These are phyloP conservation scores for Pseudocercospora fuligena DNA, from an alignment of 2,329 filamentous ascomycete species.

Conservation along the genomic window DNA sequence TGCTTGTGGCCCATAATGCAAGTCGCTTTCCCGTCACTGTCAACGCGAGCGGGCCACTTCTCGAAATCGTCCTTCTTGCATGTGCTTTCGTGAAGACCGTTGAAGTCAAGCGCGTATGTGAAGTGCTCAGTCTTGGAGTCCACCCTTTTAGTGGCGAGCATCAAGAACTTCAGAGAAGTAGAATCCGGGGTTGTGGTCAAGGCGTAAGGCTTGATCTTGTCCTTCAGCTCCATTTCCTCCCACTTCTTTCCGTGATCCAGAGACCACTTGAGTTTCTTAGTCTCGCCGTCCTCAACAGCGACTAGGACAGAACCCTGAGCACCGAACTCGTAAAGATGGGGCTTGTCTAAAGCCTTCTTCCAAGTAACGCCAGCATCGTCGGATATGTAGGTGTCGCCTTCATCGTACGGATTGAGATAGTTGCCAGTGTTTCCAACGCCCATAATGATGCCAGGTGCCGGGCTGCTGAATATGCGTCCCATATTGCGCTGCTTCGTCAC, in stretches of 20 bases:
- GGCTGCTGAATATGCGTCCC: slow-evolving; percentile 89
- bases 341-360: slow-evolving; percentile 73
- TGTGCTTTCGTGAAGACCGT: slow-evolving; percentile 75
- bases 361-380: slow-evolving; percentile 89
- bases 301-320: slow-evolving; percentile 89
- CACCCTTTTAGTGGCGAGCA: slow-evolving; percentile 66
- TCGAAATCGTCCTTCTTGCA: slow-evolving; percentile 82
- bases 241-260: slow-evolving; percentile 88
- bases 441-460: slow-evolving; percentile 91
- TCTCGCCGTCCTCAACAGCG: slow-evolving; percentile 73
- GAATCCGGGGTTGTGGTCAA: slow-evolving; percentile 92
- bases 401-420: slow-evolving; percentile 68
- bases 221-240: slow-evolving; percentile 71
- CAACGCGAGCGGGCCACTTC: slow-evolving; percentile 82
- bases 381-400: slow-evolving; percentile 84
- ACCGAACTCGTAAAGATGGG: slow-evolving; percentile 95
- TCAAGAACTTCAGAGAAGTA: slow-evolving; percentile 86
- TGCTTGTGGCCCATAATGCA: slow-evolving; percentile 98
- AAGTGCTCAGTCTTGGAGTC: slow-evolving; percentile 58
- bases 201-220: slow-evolving; percentile 71
- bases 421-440: slow-evolving; percentile 89
- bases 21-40: slow-evolving; percentile 77
- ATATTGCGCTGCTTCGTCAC: slow-evolving; percentile 82
- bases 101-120: slow-evolving; percentile 81
- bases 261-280: slow-evolving; percentile 74